Conservation (phyloP, 208 protist species). For the Crithidia acanthocephali region DNA sequence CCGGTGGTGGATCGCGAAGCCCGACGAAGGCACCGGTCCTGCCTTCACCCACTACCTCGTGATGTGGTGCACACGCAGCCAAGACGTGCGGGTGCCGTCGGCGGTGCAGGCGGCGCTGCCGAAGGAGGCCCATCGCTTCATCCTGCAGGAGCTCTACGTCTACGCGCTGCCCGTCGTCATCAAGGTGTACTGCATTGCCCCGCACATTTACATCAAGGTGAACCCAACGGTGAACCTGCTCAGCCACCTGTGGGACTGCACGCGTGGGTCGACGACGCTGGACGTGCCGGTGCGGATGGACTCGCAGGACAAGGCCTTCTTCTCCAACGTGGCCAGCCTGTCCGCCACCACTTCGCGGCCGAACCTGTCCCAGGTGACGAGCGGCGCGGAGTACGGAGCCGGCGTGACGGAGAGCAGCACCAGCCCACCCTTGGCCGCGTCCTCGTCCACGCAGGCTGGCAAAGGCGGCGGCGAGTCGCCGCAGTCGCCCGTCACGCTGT, state of each 20-base stretch:
- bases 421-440: background rate
- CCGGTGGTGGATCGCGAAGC: slow-evolving; percentile 82
- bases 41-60: slow-evolving; percentile 81
- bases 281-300: slow-evolving; percentile 60
- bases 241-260: slow-evolving; percentile 27
- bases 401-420: background rate
- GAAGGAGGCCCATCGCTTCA: slow-evolving; percentile 44
- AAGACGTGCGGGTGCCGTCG: slow-evolving; percentile 31
- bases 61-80: slow-evolving; percentile 45
- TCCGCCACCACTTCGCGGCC: slow-evolving; percentile 19
- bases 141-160: slow-evolving; percentile 76
- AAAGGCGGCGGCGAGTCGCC: background rate
- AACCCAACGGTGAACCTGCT: slow-evolving; percentile 64
- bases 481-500: background rate
- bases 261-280: slow-evolving; percentile 11
- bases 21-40: slow-evolving; percentile 75
- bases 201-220: slow-evolving; percentile 58
- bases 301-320: slow-evolving; percentile 62
- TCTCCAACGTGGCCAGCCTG: slow-evolving; percentile 31
- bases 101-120: slow-evolving; percentile 49
- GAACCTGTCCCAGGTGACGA: slow-evolving; percentile 7
- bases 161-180: slow-evolving; percentile 73
- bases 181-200: slow-evolving; percentile 85
- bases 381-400: slow-evolving; percentile 14
- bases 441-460: background rate